Base-by-base conservation (phyloP, 116 monocot genomes). In the Trichopus zeylanicus region DNA sequence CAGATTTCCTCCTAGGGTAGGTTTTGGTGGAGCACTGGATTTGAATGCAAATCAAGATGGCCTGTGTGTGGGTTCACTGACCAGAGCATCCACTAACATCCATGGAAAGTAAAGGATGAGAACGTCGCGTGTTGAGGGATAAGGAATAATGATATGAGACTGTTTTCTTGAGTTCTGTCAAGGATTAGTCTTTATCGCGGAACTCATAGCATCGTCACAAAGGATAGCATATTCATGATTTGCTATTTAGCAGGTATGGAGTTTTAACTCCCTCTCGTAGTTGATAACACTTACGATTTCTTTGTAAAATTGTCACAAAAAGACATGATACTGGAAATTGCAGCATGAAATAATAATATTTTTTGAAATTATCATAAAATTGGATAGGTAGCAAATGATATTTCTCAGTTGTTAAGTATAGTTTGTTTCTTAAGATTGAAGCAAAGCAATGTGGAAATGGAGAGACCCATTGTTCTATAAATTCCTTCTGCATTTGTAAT, bases 1-100 rank as follows among this genome's bases (percentile, higher is more conserved):
- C 62, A 47, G 71, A 81, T 26, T 26, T 75, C 19, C 19, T 60
- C 18, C 53, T 22, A 16, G 26, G 5, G 20, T 48, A 42, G 31
- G 48, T 46, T 46, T 30, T 38, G 16, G 2, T 0, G 16, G 23
- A 15, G 7, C 10, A 35, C 10, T 35, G 34, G 5, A 6, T 35
- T 35, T 35, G 34, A 35, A 49, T 22, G 0, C 22, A 8, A 49
- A 20, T 46, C 3, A 16, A 12, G 28, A 29, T 16, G 15, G 55
- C 18, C 15, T 5, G 32, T 33, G 32, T 33, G 32, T 33, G 4
- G 32, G 32, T 33, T 5, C 6, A 33, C 32, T 33, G 8, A 33
- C 32, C 8, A n/a, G 32, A 33, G 8, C 8, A 33, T 8, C 32
- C 32, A 33, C 32, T 3, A 18, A 42, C 13, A n/a, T 42, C 4